Base-by-base conservation (phyloP, 2,329 filamentous ascomycete genomes). In the Stemphylium lycopersici region DNA sequence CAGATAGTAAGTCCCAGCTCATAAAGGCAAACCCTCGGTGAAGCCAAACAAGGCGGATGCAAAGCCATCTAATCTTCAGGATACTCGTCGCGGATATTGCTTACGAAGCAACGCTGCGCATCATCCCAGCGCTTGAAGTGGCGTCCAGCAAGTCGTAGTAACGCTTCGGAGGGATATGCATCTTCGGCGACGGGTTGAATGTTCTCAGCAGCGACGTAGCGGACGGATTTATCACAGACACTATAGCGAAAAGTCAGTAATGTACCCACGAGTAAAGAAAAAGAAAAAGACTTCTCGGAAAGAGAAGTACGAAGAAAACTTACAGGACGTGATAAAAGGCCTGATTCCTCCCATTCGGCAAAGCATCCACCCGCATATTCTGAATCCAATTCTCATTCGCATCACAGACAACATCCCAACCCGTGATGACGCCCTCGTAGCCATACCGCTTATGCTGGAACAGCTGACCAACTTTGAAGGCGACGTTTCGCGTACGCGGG, bases 241-340 rank as follows among this genome's bases (percentile, higher is more conserved):
- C 87, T 89, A 58, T 1, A n/a, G n/a, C 12, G 3, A 29, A 11
- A n/a, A n/a, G 31, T 18, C 10, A 49, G 22, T 18, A 31, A 13
- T 22, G 16, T 52, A 44, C 20, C 12, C 8, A 24, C 26, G 13
- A 42, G 24, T 34, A 7, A 33, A 42, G 10, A 52, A 46, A 84
- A 22, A 51, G 39, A 4, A 26, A 8, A 4, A 26, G n/a, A n/a
- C n/a, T n/a, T 8, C 24, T 26, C 8, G 33, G 41, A 16, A 47
- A 40, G 37, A 20, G 52, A 44, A 42, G 24, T 3, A 4, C n/a
- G 5, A 18, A 18, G 2, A 13, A 20, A 32, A 86, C 91, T 82
- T 78, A 96, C 91, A 97, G 80, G 67, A 90, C 90, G 64, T 92
- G 89, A 72, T 96, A 97, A 66, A 91, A 96, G 31, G 87, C 87